Conservation (phyloP, 805 yeast species). For the Lachancea fermentati region DNA sequence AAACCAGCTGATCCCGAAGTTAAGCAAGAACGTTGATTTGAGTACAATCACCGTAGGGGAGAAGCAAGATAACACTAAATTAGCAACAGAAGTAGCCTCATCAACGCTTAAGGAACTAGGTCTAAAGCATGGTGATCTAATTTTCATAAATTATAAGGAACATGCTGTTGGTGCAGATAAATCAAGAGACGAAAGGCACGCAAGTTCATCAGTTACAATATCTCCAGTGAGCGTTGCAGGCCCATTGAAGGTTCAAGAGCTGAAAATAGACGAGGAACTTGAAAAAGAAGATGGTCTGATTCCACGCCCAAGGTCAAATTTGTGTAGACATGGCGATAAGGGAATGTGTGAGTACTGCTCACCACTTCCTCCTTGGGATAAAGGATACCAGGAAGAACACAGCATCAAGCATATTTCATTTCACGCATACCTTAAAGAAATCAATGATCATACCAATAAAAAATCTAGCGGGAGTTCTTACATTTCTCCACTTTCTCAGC, state of each 20-base stretch:
- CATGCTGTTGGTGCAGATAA: slow-evolving; percentile 2
- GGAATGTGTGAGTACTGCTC: slow-evolving; percentile 99
- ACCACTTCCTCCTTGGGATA: slow-evolving; percentile 94
- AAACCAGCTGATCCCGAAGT: slow-evolving; percentile 32
- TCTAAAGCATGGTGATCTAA: slow-evolving; percentile 56
- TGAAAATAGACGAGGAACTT: slow-evolving; percentile 59
- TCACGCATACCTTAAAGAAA: slow-evolving; percentile 72
- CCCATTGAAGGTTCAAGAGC: slow-evolving; percentile 39
- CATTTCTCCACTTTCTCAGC: slow-evolving; percentile 72
- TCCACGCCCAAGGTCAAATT: slow-evolving; percentile 48
- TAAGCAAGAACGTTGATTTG: slow-evolving; percentile 23
- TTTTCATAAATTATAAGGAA: slow-evolving; percentile 38
- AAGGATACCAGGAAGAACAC: slow-evolving; percentile 62
- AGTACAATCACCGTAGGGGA: slow-evolving; percentile 25
- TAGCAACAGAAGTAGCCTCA: slow-evolving; percentile 21
- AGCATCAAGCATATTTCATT: slow-evolving; percentile 84
- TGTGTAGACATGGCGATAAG: slow-evolving; percentile 83
- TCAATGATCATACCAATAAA: slow-evolving; percentile 63
- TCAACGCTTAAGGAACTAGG: slow-evolving; percentile 39
- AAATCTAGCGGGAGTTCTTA: slow-evolving; percentile 56
- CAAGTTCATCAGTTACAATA: slow-evolving; percentile 11
- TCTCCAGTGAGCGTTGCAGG: slow-evolving; percentile 3
- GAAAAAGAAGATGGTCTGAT: slow-evolving; percentile 71
- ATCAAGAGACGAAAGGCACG: neutral
- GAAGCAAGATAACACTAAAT: slow-evolving; percentile 25